These are phyloP conservation scores for Colletotrichum gloeosporioides DNA, from an alignment of 2,329 filamentous ascomycete genomes.

Conservation along the genomic window DNA sequence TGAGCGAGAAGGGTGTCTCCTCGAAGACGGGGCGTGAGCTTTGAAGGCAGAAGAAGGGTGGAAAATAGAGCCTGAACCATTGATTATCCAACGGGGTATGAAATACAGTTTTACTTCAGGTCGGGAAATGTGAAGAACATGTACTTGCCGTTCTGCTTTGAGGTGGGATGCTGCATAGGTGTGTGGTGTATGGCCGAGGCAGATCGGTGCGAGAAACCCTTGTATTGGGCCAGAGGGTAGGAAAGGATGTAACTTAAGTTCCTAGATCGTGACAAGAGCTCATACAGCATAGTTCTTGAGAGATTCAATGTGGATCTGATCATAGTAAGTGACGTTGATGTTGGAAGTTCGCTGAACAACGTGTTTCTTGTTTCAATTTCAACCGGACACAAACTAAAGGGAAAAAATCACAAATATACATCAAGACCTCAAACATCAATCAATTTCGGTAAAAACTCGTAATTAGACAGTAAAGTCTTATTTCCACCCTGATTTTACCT, in stretches of 20 bases:
- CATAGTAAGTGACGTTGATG: fast-evolving
- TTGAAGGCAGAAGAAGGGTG: fast-evolving
- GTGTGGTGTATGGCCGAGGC: neutral
- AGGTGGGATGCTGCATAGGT: neutral
- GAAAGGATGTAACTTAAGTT: fast-evolving
- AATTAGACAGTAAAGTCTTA: neutral
- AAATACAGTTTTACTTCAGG: fast-evolving
- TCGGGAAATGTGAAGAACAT: fast-evolving
- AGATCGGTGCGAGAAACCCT: neutral
- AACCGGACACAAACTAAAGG: fast-evolving
- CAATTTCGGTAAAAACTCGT: fast-evolving
- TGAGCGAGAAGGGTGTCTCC: neutral
- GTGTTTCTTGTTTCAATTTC: fast-evolving
- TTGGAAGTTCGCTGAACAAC: fast-evolving
- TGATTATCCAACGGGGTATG: fast-evolving
- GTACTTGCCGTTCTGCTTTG: fast-evolving
- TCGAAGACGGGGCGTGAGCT: neutral
- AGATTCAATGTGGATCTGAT: fast-evolving
- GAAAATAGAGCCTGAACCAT: neutral
- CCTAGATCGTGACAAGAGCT: fast-evolving
- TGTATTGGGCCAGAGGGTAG: neutral
- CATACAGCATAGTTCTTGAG: fast-evolving
- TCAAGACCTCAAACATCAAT: neutral
- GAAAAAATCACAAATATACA: neutral
- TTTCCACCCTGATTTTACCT: fast-evolving